Percentiles rank a stretch among this genome's conserved stretches.
Conservation (phyloP, 768 basidiomycete species). For the Suillus occidentalis region DNA sequence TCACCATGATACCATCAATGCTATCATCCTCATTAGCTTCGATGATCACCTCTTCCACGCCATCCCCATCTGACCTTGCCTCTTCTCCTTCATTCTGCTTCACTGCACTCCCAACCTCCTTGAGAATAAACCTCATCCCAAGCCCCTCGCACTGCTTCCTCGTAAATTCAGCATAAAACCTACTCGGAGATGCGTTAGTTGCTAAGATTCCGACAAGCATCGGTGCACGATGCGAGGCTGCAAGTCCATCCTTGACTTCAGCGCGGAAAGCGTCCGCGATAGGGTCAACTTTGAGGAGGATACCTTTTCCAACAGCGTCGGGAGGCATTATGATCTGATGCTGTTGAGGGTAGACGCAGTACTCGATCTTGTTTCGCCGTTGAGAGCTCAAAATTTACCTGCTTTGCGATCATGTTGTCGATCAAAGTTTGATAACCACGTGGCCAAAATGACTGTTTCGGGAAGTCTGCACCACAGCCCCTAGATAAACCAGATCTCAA, state of each 20-base stretch:
- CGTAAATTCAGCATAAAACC: conserved; percentile 88
- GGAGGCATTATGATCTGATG: conserved; percentile 23
- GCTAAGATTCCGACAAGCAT: conserved; percentile 91
- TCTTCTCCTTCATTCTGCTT: conserved; percentile 30
- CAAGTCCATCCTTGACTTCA: conserved; percentile 58
- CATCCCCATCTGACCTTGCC: conserved; percentile 69
- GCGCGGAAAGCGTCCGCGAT: conserved; percentile 71
- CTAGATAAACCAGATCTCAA: neutral
- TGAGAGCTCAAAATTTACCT: neutral
- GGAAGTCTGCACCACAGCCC: neutral
- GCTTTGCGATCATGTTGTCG: neutral
- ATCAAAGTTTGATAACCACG: conserved; percentile 6
- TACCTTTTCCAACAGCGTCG: conserved; percentile 54
- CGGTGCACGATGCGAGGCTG: conserved; percentile 44
- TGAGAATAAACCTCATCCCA: conserved; percentile 85
- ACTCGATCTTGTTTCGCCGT: neutral
- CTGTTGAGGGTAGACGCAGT: neutral
- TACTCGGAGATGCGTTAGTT: conserved; percentile 78
- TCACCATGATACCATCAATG: conserved; percentile 94
- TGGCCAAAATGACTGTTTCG: neutral
- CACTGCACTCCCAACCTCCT: conserved; percentile 48
- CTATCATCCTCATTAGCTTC: conserved; percentile 87
- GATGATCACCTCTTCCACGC: conserved; percentile 94
- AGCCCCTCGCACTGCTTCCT: conserved; percentile 86
- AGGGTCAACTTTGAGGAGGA: conserved; percentile 76